Percentiles rank a stretch among this genome's conserved stretches.
These are phyloP conservation scores for Inonotus hispidus DNA, from an alignment of 1,284 basidiomycete species.

Conservation along the genomic window DNA sequence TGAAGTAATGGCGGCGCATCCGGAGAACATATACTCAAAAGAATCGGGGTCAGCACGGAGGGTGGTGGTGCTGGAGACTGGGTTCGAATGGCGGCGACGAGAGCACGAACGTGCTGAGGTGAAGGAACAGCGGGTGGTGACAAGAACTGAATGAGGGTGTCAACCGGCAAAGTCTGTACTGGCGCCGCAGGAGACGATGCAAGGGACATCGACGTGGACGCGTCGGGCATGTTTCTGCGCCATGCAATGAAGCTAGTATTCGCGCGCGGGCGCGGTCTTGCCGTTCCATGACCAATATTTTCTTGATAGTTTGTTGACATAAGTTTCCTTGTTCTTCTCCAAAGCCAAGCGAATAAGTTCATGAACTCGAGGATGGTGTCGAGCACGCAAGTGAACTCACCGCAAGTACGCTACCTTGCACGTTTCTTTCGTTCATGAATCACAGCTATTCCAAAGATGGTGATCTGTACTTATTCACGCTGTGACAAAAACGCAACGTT, in stretches of 20 bases:
- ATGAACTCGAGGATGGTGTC: background rate
- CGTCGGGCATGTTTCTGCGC: slow-evolving; percentile 17
- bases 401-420: slow-evolving; percentile 1
- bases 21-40: slow-evolving; percentile 49
- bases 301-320: slow-evolving; percentile 2
- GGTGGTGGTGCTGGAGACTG: slow-evolving; percentile 46
- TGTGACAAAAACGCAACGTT: background rate
- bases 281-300: slow-evolving; percentile 8
- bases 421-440: slow-evolving; percentile 16
- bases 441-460: slow-evolving; percentile 2
- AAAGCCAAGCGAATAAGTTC: background rate
- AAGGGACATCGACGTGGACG: slow-evolving; percentile 4
- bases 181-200: slow-evolving; percentile 19
- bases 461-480: background rate
- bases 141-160: slow-evolving; percentile 45
- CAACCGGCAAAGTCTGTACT: slow-evolving; percentile 33
- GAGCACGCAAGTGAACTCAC: background rate
- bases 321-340: background rate
- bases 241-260: slow-evolving; percentile 17
- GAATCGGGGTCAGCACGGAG: slow-evolving; percentile 46
- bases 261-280: slow-evolving; percentile 13
- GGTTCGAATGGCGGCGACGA: slow-evolving; percentile 32
- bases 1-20: slow-evolving; percentile 52
- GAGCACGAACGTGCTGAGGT: slow-evolving; percentile 41
- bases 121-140: slow-evolving; percentile 55